phyloP scores from a whole-genome alignment of 2,329 filamentous ascomycete genomes.

The Cyphellophora europaea region DNA sequence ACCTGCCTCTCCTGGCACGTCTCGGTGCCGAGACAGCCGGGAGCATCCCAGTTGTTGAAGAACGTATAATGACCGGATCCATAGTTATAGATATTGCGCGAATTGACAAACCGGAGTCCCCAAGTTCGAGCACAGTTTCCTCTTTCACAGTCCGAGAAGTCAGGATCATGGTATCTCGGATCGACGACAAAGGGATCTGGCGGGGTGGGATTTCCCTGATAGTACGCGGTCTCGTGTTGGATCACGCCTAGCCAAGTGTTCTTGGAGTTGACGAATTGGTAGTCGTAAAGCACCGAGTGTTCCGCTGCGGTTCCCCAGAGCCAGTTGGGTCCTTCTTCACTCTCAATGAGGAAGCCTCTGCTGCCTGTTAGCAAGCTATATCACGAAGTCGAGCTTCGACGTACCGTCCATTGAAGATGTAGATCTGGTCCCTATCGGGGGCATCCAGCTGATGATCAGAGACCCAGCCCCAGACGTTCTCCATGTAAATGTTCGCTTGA shows the following conservation, averaged over 20 bases:
- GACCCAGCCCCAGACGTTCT: conserved; percentile 26
- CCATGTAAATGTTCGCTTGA: conserved; percentile 34
- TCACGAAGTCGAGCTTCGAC: conserved; percentile 25
- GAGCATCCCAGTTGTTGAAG: conserved; percentile 42
- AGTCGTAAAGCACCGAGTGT: conserved; percentile 62
- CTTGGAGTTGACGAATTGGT: conserved; percentile 51
- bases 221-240: conserved; percentile 65
- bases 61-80: conserved; percentile 58
- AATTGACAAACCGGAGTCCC: conserved; percentile 54
- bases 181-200: conserved; percentile 45
- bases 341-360: conserved; percentile 33
- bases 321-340: conserved; percentile 38
- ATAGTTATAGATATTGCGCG: conserved; percentile 47
- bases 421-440: conserved; percentile 48
- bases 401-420: conserved; percentile 46
- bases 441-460: conserved; percentile 26
- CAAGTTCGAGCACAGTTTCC: conserved; percentile 40
- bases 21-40: conserved; percentile 24
- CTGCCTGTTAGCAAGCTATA: conserved; percentile 7
- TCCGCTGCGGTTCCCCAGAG: conserved; percentile 57
- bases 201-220: conserved; percentile 55
- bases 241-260: conserved; percentile 56
- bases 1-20: conserved; percentile 17
- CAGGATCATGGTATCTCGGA: conserved; percentile 38
- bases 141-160: conserved; percentile 36